Evolutionary conservation across 1,139 yeast species (phyloP).

Genomic region (Candida tropicalis): DNA sequence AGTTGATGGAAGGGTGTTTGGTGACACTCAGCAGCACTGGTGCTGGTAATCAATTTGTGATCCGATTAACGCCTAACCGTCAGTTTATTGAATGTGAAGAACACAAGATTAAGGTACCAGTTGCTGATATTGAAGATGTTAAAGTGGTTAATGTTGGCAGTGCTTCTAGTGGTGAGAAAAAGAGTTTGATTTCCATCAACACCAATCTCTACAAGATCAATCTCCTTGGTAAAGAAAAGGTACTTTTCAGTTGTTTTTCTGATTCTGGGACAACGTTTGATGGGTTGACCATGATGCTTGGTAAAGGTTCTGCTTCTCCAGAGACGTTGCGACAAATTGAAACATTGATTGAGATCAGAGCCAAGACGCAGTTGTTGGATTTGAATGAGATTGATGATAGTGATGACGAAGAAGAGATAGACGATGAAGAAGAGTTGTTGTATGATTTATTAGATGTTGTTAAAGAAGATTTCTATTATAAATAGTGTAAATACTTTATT

Average conservation of each 20-base stretch:
- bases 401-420: slow-evolving; percentile 40
- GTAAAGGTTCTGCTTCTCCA: slow-evolving; percentile 45
- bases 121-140: slow-evolving; percentile 2
- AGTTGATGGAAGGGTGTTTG: slow-evolving; percentile 33
- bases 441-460: slow-evolving; percentile 20
- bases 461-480: slow-evolving; percentile 47
- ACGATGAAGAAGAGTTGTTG: slow-evolving; percentile 45
- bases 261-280: slow-evolving; percentile 80
- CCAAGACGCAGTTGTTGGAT: slow-evolving; percentile 65
- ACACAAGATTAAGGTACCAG: slow-evolving; percentile 3
- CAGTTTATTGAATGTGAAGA: slow-evolving; percentile 3
- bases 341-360: slow-evolving; percentile 59
- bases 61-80: slow-evolving; percentile 4
- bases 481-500: slow-evolving; percentile 15
- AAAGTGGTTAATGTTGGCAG: slow-evolving; percentile 5
- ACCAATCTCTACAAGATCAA: slow-evolving; percentile 58
- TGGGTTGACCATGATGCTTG: slow-evolving; percentile 67
- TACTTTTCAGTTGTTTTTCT: slow-evolving; percentile 60
- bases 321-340: slow-evolving; percentile 64
- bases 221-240: slow-evolving; percentile 45
- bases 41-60: background rate
- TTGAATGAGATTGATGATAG: slow-evolving; percentile 28
- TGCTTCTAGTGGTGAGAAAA: slow-evolving; percentile 3
- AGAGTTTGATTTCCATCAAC: slow-evolving; percentile 47
- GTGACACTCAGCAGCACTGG: slow-evolving; percentile 2